phyloP scores from a whole-genome alignment of 257 asterid species.

The Sherardia arvensis region DNA sequence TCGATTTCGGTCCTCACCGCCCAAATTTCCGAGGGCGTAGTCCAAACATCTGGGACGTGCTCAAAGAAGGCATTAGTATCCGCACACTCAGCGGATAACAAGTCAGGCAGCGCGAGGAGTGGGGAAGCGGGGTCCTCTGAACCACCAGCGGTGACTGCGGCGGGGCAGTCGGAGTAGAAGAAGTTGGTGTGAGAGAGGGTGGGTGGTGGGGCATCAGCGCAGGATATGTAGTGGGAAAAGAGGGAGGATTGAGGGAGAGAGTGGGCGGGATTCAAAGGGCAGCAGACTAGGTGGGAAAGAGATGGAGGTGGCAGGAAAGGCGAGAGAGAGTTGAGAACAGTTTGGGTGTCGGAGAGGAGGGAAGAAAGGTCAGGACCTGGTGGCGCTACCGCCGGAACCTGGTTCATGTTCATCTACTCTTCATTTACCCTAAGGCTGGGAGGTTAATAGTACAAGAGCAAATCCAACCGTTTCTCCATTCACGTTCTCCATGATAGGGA shows the following conservation, averaged over 20 bases:
- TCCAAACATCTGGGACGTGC: constrained; percentile 14
- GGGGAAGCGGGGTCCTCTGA: constrained; percentile 23
- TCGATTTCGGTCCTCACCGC: constrained; percentile 44
- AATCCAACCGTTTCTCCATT: no score
- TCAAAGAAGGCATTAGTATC: constrained; percentile 16
- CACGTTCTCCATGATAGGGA: no score
- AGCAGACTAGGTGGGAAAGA: constrained; percentile 31
- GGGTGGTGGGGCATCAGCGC: no score
- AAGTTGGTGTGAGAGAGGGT: constrained; percentile 27
- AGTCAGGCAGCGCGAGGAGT: constrained; percentile 36
- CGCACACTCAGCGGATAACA: constrained; percentile 39
- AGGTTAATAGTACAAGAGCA: no score
- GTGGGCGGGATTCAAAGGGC: constrained; percentile 66
- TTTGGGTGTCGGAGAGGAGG: constrained; percentile 38
- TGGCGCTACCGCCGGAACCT: constrained; percentile 19
- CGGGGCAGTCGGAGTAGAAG: constrained; percentile 67
- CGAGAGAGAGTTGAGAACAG: constrained; percentile 43
- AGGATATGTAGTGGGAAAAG: constrained; percentile 63
- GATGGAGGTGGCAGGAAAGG: constrained; percentile 23
- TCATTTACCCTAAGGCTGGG: no score
- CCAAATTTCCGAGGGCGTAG: constrained; percentile 83
- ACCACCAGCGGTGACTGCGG: constrained; percentile 37
- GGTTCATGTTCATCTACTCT: no score
- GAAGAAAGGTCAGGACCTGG: constrained; percentile 24
- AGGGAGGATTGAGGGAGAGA: constrained; percentile 58